A percentile compares a stretch with the other conserved stretches of the same genome.
phyloP scores from a whole-genome alignment of 805 yeast genomes.

The Kodamaea hsintzibuensis region DNA sequence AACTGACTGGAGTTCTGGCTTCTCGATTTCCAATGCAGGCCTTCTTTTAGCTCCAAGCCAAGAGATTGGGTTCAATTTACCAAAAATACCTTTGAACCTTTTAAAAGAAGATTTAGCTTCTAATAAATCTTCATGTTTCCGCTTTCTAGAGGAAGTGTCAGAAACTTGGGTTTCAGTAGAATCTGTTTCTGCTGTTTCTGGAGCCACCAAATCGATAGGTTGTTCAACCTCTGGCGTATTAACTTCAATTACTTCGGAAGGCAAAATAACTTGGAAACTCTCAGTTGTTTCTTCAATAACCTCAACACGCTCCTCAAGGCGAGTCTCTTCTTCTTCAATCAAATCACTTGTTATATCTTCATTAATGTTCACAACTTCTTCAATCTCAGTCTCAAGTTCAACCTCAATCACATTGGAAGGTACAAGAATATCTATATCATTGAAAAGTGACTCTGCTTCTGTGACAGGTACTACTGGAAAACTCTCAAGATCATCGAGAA shows the following conservation, averaged over 20 bases:
- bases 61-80: conserved; percentile 5
- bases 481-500: neutral
- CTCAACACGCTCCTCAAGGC: neutral
- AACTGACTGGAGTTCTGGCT: neutral
- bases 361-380: neutral
- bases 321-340: neutral
- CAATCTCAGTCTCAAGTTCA: neutral
- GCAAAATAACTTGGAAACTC: neutral
- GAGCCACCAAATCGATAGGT: neutral
- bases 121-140: conserved; percentile 6
- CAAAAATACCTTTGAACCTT: conserved; percentile 8
- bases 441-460: neutral
- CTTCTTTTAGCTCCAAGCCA: neutral
- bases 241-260: conserved; percentile 5
- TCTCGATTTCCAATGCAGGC: neutral
- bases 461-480: neutral
- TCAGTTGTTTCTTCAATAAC: conserved; percentile 3
- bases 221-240: neutral
- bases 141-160: conserved; percentile 6
- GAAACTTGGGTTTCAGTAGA: neutral
- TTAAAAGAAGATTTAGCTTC: neutral
- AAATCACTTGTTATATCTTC: neutral
- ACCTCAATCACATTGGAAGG: conserved; percentile 3
- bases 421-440: neutral
- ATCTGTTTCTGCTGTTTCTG: neutral